phyloP scores from a whole-genome alignment of 2,329 filamentous ascomycete species.

The Sporothrix schenckii region DNA sequence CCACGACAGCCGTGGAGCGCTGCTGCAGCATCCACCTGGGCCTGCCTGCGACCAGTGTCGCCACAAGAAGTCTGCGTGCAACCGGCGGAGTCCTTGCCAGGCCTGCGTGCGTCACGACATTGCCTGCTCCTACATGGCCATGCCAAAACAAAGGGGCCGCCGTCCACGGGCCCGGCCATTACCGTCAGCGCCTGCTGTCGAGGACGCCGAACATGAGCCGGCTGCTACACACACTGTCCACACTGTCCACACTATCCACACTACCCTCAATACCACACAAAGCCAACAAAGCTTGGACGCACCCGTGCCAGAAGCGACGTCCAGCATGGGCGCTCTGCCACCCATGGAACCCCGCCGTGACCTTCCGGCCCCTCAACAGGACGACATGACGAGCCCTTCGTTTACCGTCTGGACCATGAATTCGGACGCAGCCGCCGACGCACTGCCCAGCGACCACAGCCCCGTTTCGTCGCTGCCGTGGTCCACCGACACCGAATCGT shows the following conservation, averaged over 20 bases:
- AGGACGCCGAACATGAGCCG: neutral
- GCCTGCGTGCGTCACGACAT: neutral
- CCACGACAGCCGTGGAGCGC: neutral
- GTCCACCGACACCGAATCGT: neutral
- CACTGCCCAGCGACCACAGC: neutral
- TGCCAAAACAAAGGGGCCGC: neutral
- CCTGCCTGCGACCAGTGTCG: neutral
- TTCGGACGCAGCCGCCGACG: too few relatives aligned
- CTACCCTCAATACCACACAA: too few relatives aligned
- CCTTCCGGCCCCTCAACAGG: too few relatives aligned
- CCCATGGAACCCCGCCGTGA: too few relatives aligned
- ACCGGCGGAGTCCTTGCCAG: neutral
- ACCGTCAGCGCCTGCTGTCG: neutral
- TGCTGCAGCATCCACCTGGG: neutral
- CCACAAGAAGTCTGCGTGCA: neutral
- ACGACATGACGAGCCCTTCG: too few relatives aligned
- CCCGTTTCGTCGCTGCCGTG: neutral
- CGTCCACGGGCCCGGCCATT: neutral
- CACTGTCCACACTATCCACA: too few relatives aligned
- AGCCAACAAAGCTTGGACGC: too few relatives aligned
- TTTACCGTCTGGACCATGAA: too few relatives aligned
- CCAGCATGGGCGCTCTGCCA: too few relatives aligned
- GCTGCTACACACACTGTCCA: too few relatives aligned
- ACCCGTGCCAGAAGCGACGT: too few relatives aligned
- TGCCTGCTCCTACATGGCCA: neutral